These are phyloP conservation scores for Coemansia sp. DNA, from an alignment of 192 early-diverging fungal genomes.

Conservation along the genomic window DNA sequence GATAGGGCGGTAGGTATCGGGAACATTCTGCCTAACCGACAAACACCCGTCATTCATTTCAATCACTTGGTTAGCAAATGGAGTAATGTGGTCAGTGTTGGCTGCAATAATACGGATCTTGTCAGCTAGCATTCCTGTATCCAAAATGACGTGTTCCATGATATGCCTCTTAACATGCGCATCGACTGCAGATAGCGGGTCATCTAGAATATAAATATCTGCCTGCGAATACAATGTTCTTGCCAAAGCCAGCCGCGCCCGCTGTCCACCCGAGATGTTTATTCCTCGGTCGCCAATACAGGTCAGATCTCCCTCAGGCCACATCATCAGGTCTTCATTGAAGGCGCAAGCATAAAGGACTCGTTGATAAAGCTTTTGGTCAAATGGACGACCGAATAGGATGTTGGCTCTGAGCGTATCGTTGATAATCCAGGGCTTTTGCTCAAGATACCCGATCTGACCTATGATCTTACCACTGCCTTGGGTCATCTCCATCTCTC, in stretches of 20 bases:
- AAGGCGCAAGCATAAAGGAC: slow-evolving; percentile 60
- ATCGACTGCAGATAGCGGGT: slow-evolving; percentile 85
- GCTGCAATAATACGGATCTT: slow-evolving; percentile 77
- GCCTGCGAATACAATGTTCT: slow-evolving; percentile 19
- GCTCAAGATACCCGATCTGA: slow-evolving; percentile 71
- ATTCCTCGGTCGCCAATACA: slow-evolving; percentile 35
- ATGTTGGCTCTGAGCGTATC: slow-evolving; percentile 16
- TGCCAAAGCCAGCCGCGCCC: slow-evolving; percentile 14
- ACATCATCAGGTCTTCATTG: slow-evolving; percentile 54
- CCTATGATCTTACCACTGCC: slow-evolving; percentile 58
- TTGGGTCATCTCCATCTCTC: slow-evolving; percentile 64
- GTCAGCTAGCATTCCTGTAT: slow-evolving; percentile 9
- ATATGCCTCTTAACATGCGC: slow-evolving; percentile 63
- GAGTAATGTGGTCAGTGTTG: slow-evolving; percentile 72
- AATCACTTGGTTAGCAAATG: slow-evolving; percentile 69
- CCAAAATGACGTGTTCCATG: slow-evolving; percentile 27
- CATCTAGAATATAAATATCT: slow-evolving; percentile 63
- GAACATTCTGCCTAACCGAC: neutral
- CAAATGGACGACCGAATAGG: slow-evolving; percentile 14
- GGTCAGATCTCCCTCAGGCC: slow-evolving; percentile 49
- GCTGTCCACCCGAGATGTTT: slow-evolving; percentile 25
- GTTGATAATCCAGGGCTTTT: slow-evolving; percentile 69
- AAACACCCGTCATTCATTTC: slow-evolving; percentile 62
- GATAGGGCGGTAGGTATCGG: slow-evolving; percentile 2
- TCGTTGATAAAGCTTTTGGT: slow-evolving; percentile 37